Evolutionary conservation across 1,284 basidiomycete species (phyloP).

Genomic region (Cronartium ribicola): DNA sequence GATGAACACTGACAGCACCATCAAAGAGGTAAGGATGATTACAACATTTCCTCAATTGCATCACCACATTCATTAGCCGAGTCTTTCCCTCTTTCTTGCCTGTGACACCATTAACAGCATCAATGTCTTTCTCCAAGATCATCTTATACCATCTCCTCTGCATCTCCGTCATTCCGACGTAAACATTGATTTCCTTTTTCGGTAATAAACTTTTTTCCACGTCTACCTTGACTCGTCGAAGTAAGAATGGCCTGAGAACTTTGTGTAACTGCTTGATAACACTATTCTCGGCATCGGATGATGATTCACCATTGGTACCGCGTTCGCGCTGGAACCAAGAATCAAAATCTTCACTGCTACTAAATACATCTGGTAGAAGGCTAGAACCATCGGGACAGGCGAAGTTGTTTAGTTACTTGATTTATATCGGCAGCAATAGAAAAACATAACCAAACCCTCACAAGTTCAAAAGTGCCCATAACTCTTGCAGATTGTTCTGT

Average conservation of each 20-base stretch:
- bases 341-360: conserved; percentile 58
- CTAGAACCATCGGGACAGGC: background rate
- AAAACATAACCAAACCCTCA: conserved; percentile 50
- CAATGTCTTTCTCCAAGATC: conserved; percentile 96
- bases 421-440: background rate
- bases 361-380: conserved; percentile 54
- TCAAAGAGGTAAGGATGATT: conserved; percentile 58
- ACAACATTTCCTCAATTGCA: conserved; percentile 70
- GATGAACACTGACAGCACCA: conserved; percentile 40
- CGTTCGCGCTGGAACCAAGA: conserved; percentile 66
- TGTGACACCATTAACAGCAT: conserved; percentile 88
- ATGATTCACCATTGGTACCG: conserved; percentile 7
- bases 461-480: conserved; percentile 93
- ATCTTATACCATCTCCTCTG: conserved; percentile 85
- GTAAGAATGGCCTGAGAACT: conserved; percentile 87
- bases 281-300: conserved; percentile 52
- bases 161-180: conserved; percentile 96
- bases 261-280: conserved; percentile 97
- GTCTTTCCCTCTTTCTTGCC: conserved; percentile 99
- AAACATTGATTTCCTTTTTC: conserved; percentile 99
- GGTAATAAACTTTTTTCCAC: conserved; percentile 95
- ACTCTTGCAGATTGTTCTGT: conserved; percentile 95
- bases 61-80: conserved; percentile 95
- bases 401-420: too few species aligned
- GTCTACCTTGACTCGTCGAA: conserved; percentile 91